phyloP scores from a whole-genome alignment of 139 green algal genomes.

The Zygnema circumcarinatum region DNA sequence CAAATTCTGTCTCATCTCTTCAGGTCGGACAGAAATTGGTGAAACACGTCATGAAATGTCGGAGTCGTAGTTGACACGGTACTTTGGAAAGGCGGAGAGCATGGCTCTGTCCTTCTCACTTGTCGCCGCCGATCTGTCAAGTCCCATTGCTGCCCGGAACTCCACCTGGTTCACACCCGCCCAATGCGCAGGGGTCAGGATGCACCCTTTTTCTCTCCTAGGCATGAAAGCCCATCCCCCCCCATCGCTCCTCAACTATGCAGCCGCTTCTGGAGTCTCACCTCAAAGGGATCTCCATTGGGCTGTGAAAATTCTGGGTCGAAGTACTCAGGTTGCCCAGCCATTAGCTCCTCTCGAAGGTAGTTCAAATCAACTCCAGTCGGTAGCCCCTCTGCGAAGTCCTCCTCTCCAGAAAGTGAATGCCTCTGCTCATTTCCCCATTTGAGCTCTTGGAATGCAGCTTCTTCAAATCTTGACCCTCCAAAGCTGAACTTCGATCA shows the following conservation, averaged over 20 bases:
- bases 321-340: constrained; percentile 15
- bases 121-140: background rate
- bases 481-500: too few relatives aligned
- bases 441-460: too few relatives aligned
- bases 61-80: background rate
- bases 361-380: background rate
- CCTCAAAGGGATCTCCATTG: constrained; percentile 30
- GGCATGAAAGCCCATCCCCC: background rate
- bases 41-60: too few relatives aligned
- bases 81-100: background rate
- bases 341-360: constrained; percentile 20
- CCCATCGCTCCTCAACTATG: background rate
- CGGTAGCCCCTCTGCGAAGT: background rate
- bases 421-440: background rate
- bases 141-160: constrained; percentile 36
- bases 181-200: background rate
- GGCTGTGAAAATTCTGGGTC: constrained; percentile 27
- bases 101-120: background rate
- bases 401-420: background rate
- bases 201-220: background rate
- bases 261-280: background rate
- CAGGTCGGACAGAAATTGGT: too few relatives aligned
- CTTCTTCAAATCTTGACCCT: too few relatives aligned
- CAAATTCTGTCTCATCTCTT: too few relatives aligned
- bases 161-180: constrained; percentile 1